A percentile compares a stretch with the other conserved stretches of the same genome.
Evolutionary conservation across 768 basidiomycete genomes (phyloP).

Genomic region (Amanita fuliginea): DNA sequence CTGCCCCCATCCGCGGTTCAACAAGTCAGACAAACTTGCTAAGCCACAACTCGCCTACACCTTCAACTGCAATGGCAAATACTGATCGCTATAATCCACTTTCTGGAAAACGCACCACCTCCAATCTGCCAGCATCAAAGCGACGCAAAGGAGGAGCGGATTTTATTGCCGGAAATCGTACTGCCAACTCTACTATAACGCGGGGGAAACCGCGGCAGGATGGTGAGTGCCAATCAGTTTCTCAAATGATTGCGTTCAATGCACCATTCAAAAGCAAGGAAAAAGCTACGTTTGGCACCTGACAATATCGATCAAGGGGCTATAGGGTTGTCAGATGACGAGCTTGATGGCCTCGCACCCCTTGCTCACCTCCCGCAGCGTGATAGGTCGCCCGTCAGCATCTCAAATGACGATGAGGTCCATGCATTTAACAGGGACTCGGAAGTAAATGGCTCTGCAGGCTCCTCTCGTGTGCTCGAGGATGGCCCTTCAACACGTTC

Average conservation of each 20-base stretch:
- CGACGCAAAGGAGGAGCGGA: not conserved
- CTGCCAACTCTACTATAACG: not conserved
- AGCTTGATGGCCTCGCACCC: not conserved
- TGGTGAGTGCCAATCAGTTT: not conserved
- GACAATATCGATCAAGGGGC: not conserved
- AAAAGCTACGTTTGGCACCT: not conserved
- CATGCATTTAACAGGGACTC: not conserved
- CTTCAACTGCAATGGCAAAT: not conserved
- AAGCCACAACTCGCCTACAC: not conserved
- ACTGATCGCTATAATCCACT: not conserved
- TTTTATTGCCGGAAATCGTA: not conserved
- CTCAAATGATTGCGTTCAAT: not conserved
- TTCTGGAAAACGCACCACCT: not conserved
- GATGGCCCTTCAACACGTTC: not conserved
- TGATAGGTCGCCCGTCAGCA: not conserved
- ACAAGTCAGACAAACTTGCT: not conserved
- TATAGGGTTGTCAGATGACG: not conserved
- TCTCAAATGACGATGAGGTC: not conserved
- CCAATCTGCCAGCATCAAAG: not conserved
- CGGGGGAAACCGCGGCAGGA: not conserved
- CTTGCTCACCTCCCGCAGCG: not conserved
- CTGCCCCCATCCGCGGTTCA: not conserved
- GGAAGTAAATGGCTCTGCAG: not conserved
- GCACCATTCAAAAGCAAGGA: not conserved
- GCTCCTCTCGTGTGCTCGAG: conserved; percentile 1